Evolutionary conservation across 768 basidiomycete genomes (phyloP), one percentile per base, ranked within the genome.

Genomic region (Leucogyrophana mollusca): DNA sequence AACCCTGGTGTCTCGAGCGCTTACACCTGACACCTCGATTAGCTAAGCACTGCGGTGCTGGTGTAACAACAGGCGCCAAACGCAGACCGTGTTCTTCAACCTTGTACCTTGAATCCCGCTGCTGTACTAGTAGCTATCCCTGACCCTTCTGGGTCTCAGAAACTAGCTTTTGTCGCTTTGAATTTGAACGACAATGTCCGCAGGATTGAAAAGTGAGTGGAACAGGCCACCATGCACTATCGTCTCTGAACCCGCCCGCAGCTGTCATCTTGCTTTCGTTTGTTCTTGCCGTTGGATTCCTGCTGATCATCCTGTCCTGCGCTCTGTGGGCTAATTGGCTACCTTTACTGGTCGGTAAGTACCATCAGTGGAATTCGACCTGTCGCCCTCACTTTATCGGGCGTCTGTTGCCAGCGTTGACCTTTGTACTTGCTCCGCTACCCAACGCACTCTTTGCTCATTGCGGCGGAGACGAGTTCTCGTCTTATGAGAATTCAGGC

Each of bases 261-360:
- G 94, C 93, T 60, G 94, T 98, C 53, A 94, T 98, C 57, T 77
- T 97, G 43, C 84, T 99, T 37, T 94, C 96, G 2, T 97, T 99
- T 70, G 91, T 97, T 43, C 85, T 99, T 40, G 96, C 96, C 5
- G 79, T 95, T 13, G 96, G 96, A n/a, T 99, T 99, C 73, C 72
- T 99, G 47, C 81, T 98, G 61, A 90, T 98, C 60, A 99, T 99
- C 65, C 84, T 99, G 18, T 92, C 92, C 1, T 98, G 96, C 64
- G 96, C 96, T 6, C 73, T 98, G 23, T 98, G 87, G 86, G 72
- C 82, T 11, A 99, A 99, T 65, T 99, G 96, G 96, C 76, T 98
- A 17, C 96, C 96, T 25, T 76, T 99, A 41, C 78, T 98, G 53
- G 95, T 97, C 53, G 96, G 96, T 96, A 56, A 52, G 89, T 74